Base-by-base conservation (phyloP, 257 asterid genomes). In the Handroanthus guayacan region DNA sequence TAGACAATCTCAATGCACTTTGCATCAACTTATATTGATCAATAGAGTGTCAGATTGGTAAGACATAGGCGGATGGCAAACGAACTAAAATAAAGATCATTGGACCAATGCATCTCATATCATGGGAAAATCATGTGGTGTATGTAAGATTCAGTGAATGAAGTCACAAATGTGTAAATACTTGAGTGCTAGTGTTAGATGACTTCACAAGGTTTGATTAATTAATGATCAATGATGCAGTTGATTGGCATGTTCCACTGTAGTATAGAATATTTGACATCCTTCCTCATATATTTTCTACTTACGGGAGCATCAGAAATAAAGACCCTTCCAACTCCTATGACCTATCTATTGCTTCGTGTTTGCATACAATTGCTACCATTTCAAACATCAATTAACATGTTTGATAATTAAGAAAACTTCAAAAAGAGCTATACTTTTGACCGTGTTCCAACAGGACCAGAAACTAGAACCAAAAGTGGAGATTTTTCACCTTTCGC, bases 11-110 rank as follows among this genome's bases (percentile, higher is more conserved):
- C 18, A 71, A 10, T 17, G 76, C 76, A 55, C 41, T 39, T 55
- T 5, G 63, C 43, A 16, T 48, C 66, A 55, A 16, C 17, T 36
- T 37, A 70, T 37, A 52, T 57, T 71, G 45, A 71, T 56, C 55
- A 18, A 9, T 8, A 39, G 60, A 9, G 13, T 13, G 69, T 37
- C 4, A 62, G 6, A 5, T 62, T 6, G 4, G 50, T 62, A 14
- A 6, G 1, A 38, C n/a, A 62, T 31, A 39, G 11, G 34, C 25
- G 47, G 70, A 45, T 25, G 47, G 20, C n/a, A 34, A 61, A 72
- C 16, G 36, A 18, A 60, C 20, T 44, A 3, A 45, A 8, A 43
- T 47, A 47, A 38, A 56, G 38, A 16, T 6, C 11, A 25, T n/a
- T 50, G 62, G n/a, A 64, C 51, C 34, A 64, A 5, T 34, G 6